phyloP scores from a whole-genome alignment of 768 basidiomycete species.

The Naganishia vishniacii region DNA sequence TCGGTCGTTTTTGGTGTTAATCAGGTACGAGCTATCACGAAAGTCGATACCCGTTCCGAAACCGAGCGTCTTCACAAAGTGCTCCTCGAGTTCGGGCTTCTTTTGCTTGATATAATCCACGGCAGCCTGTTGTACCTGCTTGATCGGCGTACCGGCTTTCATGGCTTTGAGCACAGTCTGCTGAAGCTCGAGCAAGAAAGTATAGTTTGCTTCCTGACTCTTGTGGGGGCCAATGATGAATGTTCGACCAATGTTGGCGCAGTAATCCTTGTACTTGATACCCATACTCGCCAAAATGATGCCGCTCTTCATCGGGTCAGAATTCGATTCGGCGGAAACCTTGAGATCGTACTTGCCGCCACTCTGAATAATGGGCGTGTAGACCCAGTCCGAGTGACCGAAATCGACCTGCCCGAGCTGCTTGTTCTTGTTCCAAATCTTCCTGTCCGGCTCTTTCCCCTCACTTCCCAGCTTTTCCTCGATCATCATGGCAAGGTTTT shows the following conservation, averaged over 20 bases:
- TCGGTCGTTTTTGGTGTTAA: slow-evolving; percentile 73
- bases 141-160: slow-evolving; percentile 68
- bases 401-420: slow-evolving; percentile 66
- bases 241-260: slow-evolving; percentile 83
- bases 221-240: slow-evolving; percentile 91
- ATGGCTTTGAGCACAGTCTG: slow-evolving; percentile 66
- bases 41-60: slow-evolving; percentile 94
- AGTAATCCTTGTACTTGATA: slow-evolving; percentile 86
- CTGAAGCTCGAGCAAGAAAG: slow-evolving; percentile 70
- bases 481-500: slow-evolving; percentile 59
- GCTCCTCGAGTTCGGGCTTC: slow-evolving; percentile 71
- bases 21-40: slow-evolving; percentile 75
- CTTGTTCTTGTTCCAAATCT: slow-evolving; percentile 65
- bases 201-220: slow-evolving; percentile 89
- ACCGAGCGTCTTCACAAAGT: slow-evolving; percentile 82
- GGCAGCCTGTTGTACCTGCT: slow-evolving; percentile 77
- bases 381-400: slow-evolving; percentile 84
- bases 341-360: slow-evolving; percentile 85
- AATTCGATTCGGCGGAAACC: slow-evolving; percentile 76
- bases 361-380: slow-evolving; percentile 92
- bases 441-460: slow-evolving; percentile 85
- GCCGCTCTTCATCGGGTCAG: slow-evolving; percentile 73
- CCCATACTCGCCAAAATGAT: slow-evolving; percentile 83
- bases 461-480: slow-evolving; percentile 78
- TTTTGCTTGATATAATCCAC: slow-evolving; percentile 66